A percentile compares a stretch with the other conserved stretches of the same genome.
Conservation (phyloP, 805 yeast genomes). For the Metschnikowia cerradonensis region DNA sequence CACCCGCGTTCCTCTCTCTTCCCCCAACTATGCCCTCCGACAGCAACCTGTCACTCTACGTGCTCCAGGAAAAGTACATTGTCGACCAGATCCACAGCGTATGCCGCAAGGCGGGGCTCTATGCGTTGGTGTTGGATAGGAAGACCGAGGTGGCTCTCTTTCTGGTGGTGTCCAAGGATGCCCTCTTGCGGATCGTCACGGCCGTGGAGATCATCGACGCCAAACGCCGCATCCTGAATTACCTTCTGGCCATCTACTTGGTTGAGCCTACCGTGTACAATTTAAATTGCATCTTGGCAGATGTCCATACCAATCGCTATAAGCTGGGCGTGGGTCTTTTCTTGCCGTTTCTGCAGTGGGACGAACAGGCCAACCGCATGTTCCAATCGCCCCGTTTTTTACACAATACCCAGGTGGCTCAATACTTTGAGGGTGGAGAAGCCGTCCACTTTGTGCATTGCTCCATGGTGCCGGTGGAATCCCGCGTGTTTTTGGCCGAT, state of each 20-base stretch:
- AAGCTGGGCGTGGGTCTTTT: conserved; percentile 69
- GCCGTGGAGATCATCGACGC: conserved; percentile 64
- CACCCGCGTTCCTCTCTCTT: neutral
- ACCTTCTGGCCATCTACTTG: conserved; percentile 77
- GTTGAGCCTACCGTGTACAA: conserved; percentile 66
- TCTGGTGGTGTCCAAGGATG: conserved; percentile 45
- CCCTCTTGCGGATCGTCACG: conserved; percentile 51
- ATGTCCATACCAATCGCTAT: conserved; percentile 69
- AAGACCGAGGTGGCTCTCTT: conserved; percentile 46
- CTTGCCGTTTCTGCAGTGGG: conserved; percentile 47
- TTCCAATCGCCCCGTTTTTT: conserved; percentile 24
- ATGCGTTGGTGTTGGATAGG: conserved; percentile 52
- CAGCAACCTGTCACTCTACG: conserved; percentile 14
- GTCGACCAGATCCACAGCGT: conserved; percentile 26
- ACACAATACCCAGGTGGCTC: conserved; percentile 27
- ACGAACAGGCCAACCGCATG: conserved; percentile 20
- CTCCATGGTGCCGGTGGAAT: conserved; percentile 61
- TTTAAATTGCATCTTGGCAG: conserved; percentile 74
- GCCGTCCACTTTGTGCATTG: conserved; percentile 27
- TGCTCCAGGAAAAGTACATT: conserved; percentile 15
- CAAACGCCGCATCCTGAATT: conserved; percentile 54
- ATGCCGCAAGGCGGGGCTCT: conserved; percentile 29
- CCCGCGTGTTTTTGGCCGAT: conserved; percentile 67
- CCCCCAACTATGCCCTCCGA: conserved; percentile 4
- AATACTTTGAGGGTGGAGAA: conserved; percentile 30